Conservation (phyloP, 2,329 filamentous ascomycete genomes). For the Monilinia laxa region DNA sequence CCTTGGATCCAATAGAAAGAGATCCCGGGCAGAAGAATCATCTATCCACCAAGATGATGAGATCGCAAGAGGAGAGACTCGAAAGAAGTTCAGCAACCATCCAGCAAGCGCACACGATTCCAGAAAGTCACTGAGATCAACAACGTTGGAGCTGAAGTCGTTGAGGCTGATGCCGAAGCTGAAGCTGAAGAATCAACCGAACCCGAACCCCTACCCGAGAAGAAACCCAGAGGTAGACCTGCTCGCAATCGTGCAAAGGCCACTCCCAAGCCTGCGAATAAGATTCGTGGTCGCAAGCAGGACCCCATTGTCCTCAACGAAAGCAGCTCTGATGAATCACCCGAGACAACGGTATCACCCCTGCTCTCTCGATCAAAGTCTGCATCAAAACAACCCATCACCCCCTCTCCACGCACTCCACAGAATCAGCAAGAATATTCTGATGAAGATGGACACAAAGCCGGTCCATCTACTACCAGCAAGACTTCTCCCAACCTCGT, state of each 20-base stretch:
- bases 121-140: background rate
- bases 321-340: slow-evolving; percentile 14
- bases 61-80: background rate
- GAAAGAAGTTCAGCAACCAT: slow-evolving; percentile 1
- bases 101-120: slow-evolving; percentile 17
- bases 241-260: background rate
- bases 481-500: background rate
- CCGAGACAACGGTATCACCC: slow-evolving; percentile 2
- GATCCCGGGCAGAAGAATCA: slow-evolving; percentile 13
- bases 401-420: background rate
- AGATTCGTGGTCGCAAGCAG: slow-evolving; percentile 11
- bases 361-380: slow-evolving; percentile 2
- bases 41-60: background rate
- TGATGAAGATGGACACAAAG: slow-evolving; percentile 5
- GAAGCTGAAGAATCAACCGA: slow-evolving; percentile 11
- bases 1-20: slow-evolving; percentile 15
- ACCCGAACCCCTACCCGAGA: background rate
- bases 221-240: background rate
- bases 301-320: background rate
- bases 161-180: background rate
- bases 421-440: background rate
- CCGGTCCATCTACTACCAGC: slow-evolving; percentile 1
- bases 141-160: no score
- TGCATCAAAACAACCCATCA: background rate
- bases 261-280: slow-evolving; percentile 3